A percentile compares a stretch with the other conserved stretches of the same genome.
phyloP scores from a whole-genome alignment of 306 rosid genomes.

The Begonia fuchsioides region DNA sequence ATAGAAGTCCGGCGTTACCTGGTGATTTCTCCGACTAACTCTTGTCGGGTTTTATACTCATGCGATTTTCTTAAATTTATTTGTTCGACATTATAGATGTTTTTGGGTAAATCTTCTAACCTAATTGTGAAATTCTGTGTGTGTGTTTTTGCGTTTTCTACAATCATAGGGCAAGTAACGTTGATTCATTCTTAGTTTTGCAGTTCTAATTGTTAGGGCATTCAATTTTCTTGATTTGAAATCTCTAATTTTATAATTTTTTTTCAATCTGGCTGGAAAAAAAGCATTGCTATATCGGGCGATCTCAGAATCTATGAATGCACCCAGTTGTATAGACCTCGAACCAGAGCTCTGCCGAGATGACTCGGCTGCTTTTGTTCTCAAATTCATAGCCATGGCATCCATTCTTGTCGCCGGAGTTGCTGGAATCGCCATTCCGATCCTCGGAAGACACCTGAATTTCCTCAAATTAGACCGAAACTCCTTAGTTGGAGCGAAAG shows the following conservation, averaged over 20 bases:
- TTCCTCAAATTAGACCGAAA: conserved; percentile 63
- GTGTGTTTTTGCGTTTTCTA: no score
- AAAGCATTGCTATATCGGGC: conserved; percentile 22
- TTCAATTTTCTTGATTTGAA: no score
- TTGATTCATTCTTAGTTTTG: no score
- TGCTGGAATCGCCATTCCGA: conserved; percentile 58
- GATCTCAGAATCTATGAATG: conserved; percentile 35
- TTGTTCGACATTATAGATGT: no score
- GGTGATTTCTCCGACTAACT: conserved; percentile 20
- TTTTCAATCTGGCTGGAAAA: conserved; percentile 2
- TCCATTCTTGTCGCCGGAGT: conserved; percentile 61
- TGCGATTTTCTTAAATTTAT: no score
- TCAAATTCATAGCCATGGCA: conserved; percentile 58
- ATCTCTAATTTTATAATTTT: no score
- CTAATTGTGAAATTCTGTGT: no score
- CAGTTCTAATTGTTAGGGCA: no score
- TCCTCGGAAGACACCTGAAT: conserved; percentile 39
- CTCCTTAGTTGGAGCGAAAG: conserved; percentile 59
- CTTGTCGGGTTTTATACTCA: no score
- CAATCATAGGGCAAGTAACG: no score
- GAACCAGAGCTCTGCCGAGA: conserved; percentile 43
- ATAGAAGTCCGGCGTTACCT: conserved; percentile 14
- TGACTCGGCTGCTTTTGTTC: conserved; percentile 47
- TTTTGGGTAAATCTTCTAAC: no score
- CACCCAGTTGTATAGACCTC: conserved; percentile 25